These are phyloP conservation scores for Zymoseptoria pseudotritici DNA, from an alignment of 2,329 filamentous ascomycete genomes.

Conservation along the genomic window DNA sequence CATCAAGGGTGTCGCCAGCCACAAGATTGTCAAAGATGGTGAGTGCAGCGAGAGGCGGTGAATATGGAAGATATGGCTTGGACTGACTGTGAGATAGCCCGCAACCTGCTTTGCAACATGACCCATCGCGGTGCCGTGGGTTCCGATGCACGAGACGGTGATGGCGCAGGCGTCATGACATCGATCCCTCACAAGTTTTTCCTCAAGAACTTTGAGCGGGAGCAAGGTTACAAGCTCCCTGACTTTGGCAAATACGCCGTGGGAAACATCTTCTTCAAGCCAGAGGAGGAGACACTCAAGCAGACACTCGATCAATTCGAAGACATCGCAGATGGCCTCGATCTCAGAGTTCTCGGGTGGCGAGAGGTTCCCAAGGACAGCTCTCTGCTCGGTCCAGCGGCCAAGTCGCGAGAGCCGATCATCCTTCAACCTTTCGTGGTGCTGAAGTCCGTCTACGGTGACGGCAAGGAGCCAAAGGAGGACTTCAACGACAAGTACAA, in stretches of 20 bases:
- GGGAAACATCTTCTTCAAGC: conserved; percentile 98
- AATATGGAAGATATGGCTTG: conserved; percentile 1
- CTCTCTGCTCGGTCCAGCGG: conserved; percentile 83
- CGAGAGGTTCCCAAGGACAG: conserved; percentile 92
- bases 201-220: conserved; percentile 92
- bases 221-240: conserved; percentile 81
- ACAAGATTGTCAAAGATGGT: conserved; percentile 99
- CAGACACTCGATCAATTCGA: conserved; percentile 91
- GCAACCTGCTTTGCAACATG: conserved; percentile 98
- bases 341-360: conserved; percentile 89
- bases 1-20: conserved; percentile 93
- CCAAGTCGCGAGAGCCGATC: conserved; percentile 85
- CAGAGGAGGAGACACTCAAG: conserved; percentile 79
- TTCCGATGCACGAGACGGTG: conserved; percentile 94
- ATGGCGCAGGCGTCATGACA: conserved; percentile 98
- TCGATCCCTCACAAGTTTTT: conserved; percentile 98
- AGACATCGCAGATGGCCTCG: conserved; percentile 81
- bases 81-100: conserved; percentile 51
- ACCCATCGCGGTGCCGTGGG: conserved; percentile 97
- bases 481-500: conserved; percentile 77
- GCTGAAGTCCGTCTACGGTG: conserved; percentile 73
- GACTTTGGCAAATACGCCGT: conserved; percentile 89
- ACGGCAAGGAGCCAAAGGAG: conserved; percentile 67
- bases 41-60: conserved; percentile 32
- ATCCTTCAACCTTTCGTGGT: conserved; percentile 96